Percentiles rank a stretch among this genome's conserved stretches.
phyloP scores from a whole-genome alignment of 139 green algal genomes.

The Microglena sp. region DNA sequence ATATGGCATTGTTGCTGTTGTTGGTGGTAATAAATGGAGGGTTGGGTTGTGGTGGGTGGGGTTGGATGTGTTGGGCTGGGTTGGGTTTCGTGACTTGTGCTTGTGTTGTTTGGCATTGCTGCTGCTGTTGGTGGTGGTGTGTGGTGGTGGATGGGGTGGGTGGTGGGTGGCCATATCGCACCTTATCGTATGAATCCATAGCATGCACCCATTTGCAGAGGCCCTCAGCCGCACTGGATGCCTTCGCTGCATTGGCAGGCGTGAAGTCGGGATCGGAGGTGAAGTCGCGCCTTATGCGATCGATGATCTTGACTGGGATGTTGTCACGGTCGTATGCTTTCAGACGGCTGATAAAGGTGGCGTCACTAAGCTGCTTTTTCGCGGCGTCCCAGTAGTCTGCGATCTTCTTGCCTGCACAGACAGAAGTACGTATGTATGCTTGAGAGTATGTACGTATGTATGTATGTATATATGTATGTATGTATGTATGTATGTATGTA shows the following conservation, averaged over 20 bases:
- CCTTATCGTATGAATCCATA: slow-evolving; percentile 70
- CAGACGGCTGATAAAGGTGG: slow-evolving; percentile 54
- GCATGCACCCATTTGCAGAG: slow-evolving; percentile 67
- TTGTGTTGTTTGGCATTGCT: too few species aligned
- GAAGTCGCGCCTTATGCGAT: slow-evolving; percentile 51
- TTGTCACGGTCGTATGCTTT: slow-evolving; percentile 75
- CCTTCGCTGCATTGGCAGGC: slow-evolving; percentile 46
- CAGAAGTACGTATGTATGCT: neutral
- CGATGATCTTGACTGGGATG: slow-evolving; percentile 47
- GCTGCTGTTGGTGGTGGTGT: too few species aligned
- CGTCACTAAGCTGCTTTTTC: slow-evolving; percentile 60
- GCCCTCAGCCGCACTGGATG: slow-evolving; percentile 52
- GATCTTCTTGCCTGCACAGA: slow-evolving; percentile 39
- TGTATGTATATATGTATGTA: neutral
- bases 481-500: neutral
- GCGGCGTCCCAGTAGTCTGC: slow-evolving; percentile 73
- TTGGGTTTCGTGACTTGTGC: too few species aligned
- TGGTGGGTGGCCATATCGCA: slow-evolving; percentile 18
- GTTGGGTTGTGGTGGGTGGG: too few species aligned
- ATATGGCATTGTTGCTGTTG: too few species aligned
- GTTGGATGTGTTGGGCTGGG: too few species aligned
- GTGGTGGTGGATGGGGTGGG: too few species aligned
- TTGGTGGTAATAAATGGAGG: too few species aligned
- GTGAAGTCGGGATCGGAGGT: slow-evolving; percentile 56
- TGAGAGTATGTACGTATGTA: neutral